Evolutionary conservation across 2,329 filamentous ascomycete genomes (phyloP), one percentile per base, ranked within the genome.

Genomic region (Monilinia fructicola): DNA sequence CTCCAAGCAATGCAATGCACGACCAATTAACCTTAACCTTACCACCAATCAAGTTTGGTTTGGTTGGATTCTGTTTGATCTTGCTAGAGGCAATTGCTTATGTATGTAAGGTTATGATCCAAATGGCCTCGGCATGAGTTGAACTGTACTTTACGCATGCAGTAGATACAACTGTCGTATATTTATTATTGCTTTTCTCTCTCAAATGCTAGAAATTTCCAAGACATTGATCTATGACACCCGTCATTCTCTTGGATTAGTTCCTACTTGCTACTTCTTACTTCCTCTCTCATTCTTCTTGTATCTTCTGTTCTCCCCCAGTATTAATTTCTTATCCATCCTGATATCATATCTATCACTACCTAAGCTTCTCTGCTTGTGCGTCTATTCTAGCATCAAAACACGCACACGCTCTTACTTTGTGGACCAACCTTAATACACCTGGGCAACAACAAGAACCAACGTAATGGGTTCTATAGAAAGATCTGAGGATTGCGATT

Each of bases 401-500:
- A 46, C 23, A 55, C 14, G 38, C 56, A 46, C 23, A 55, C 14
- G 38, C 56, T 26, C 18, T 28, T 31, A 40, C 31, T 16, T 16
- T 31, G n/a, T 35, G 35, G 21, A 48, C 21, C n/a, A 2, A 4
- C 14, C 31, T 5, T 35, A 35, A 35, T 6, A 23, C 50, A n/a
- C n/a, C n/a, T n/a, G n/a, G n/a, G n/a, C n/a, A 48, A 23, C 31
- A 50, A n/a, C 14, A 9, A 46, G 23, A 16, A 16, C 12, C 28
- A 31, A 3, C 38, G 46, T 28, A n/a, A 71, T 71, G 69, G 70
- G 70, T 14, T 70, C 69, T 11, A 56, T 68, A 38, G 53, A 58
- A 21, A 66, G 46, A 26, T n/a, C 62, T n/a, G 35, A 23, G 11
- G 52, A 46, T n/a, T 54, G 55, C 35, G 69, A 74, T 52, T 73